phyloP scores from a whole-genome alignment of 1,284 basidiomycete species.

The Boletellus deceptivus region DNA sequence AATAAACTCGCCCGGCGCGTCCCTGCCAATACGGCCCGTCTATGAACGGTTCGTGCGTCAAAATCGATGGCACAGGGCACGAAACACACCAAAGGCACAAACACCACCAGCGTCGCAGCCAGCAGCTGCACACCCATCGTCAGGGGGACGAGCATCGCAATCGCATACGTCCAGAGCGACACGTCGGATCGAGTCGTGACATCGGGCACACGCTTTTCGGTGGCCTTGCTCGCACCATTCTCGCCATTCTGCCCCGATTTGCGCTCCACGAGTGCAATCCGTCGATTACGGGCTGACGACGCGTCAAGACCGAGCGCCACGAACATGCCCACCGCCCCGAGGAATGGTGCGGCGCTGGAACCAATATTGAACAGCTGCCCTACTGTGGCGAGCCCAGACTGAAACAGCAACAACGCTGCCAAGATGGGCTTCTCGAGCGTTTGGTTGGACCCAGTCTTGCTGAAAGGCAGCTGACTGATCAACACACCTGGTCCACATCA shows the following conservation, averaged over 20 bases:
- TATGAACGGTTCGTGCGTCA: slow-evolving; percentile 26
- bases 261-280: background rate
- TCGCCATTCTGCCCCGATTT: background rate
- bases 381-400: slow-evolving; percentile 49
- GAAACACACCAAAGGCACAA: slow-evolving; percentile 80
- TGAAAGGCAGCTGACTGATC: slow-evolving; percentile 53
- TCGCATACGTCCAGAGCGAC: slow-evolving; percentile 62
- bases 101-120: slow-evolving; percentile 77
- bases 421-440: slow-evolving; percentile 36
- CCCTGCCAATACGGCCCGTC: slow-evolving; percentile 74
- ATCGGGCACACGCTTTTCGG: background rate
- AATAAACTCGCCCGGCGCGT: slow-evolving; percentile 86
- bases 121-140: slow-evolving; percentile 70
- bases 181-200: slow-evolving; percentile 32
- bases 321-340: slow-evolving; percentile 56
- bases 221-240: background rate
- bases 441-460: slow-evolving; percentile 21
- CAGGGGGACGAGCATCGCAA: slow-evolving; percentile 64
- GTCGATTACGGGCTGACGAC: slow-evolving; percentile 27
- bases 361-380: slow-evolving; percentile 68
- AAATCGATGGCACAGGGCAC: background rate
- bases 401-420: slow-evolving; percentile 66
- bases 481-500: slow-evolving; percentile 45
- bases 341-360: slow-evolving; percentile 65
- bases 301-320: slow-evolving; percentile 53